phyloP scores from a whole-genome alignment of 2,329 filamentous ascomycete species.

The Stagonosporopsis cucurbitacearum region DNA sequence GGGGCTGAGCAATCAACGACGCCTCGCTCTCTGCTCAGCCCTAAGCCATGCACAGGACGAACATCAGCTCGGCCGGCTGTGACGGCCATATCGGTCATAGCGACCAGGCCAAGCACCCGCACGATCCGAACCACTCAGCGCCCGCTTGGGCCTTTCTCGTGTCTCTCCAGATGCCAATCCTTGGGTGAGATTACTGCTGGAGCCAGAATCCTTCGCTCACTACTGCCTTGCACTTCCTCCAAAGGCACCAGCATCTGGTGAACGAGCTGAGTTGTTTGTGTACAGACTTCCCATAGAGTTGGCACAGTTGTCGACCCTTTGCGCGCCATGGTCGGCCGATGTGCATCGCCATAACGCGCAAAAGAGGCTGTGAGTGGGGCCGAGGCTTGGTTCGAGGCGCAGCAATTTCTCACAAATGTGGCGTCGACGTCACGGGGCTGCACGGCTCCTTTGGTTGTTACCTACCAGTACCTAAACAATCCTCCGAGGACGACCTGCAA shows the following conservation, averaged over 20 bases:
- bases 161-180: slow-evolving; percentile 1
- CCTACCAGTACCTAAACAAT: no score
- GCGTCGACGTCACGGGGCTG: slow-evolving; percentile 17
- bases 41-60: slow-evolving; percentile 28
- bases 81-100: slow-evolving; percentile 25
- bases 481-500: slow-evolving; percentile 2
- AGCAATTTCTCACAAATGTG: slow-evolving; percentile 24
- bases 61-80: slow-evolving; percentile 23
- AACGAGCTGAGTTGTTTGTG: background rate
- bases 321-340: background rate
- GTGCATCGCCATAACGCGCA: slow-evolving; percentile 11
- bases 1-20: slow-evolving; percentile 40
- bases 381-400: slow-evolving; percentile 24
- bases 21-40: slow-evolving; percentile 41
- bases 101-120: slow-evolving; percentile 13
- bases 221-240: background rate
- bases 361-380: slow-evolving; percentile 9
- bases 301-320: background rate
- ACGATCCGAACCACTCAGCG: slow-evolving; percentile 13
- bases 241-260: background rate
- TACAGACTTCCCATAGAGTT: background rate
- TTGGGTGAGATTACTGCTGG: background rate
- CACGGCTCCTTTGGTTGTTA: slow-evolving; percentile 4
- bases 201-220: background rate
- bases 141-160: background rate